Evolutionary conservation across 1,284 basidiomycete genomes (phyloP), one percentile per base, ranked within the genome.

Genomic region (Austroboletus novae-zelandiae): DNA sequence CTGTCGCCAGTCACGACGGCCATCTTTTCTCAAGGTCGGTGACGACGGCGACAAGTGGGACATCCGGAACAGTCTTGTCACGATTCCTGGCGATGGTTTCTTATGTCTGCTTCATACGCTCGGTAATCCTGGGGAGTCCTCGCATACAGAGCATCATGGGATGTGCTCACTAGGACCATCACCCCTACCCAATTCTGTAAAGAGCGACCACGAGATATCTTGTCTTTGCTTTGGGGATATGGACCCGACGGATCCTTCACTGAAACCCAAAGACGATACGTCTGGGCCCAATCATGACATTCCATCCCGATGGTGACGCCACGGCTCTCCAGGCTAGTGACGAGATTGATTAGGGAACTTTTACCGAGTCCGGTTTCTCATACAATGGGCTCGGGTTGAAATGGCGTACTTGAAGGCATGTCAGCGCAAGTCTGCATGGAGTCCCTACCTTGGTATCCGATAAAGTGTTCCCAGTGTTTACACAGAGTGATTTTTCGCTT

Each of bases 1-100:
- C 40, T 62, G 62, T 37, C 62, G 61, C 32, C 43, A 9, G 1
- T 50, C 47, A n/a, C 25, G 55, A 29, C 66, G 63, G 1, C 61
- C 64, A 17, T 29, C 52, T 41, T 35, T 68, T 59, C 51, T 70
- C 69, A 10, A 72, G 64, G 15, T 69, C 68, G 18, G 70, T 72
- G 47, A 71, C n/a, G 45, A 69, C 50, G 9, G 64, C 46, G 9
- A 55, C 57, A 18, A 67, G 45, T 1, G 70, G 69, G 17, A 53
- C 42, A 4, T 56, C 51, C 1, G 54, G 51, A 10, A 55, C 45
- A 15, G 53, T 51, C 44, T 53, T 61, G 10, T 59, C 54, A 23
- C 61, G 56, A 39, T 67, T 61, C 9, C 56, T 50, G 3, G 43
- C 40, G 45, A 70, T 52, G 20, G 54, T 50, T 8, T 65, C 57